Base-by-base conservation (phyloP, 192 early-diverging fungal genomes). In the Coemansia sp. region DNA sequence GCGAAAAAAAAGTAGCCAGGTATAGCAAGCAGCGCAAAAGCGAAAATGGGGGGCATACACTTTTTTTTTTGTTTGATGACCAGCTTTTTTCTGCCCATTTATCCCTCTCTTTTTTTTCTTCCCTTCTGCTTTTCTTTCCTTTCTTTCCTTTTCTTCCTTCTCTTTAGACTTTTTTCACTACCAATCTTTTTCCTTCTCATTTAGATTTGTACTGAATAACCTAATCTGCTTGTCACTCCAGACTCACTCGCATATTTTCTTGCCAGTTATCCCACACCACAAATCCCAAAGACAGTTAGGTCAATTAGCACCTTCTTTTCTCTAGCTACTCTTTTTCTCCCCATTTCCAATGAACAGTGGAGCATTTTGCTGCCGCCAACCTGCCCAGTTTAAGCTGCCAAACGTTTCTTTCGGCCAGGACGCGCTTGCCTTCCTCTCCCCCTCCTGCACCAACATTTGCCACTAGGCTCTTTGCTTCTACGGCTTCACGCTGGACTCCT, bases 291-390 rank as follows among this genome's bases (percentile, higher is more conserved):
- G 51, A 25, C 51, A 25, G 20, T 54, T 50, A 59, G 57, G 57
- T 59, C 57, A 38, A 39, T 59, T 59, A 16, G 19, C 38, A 17
- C 48, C 49, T 48, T 32, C 32, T 32, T 75, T 65, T 53, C 51
- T 65, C 46, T 51, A 55, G 60, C 51, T 41, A 56, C 20, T 54
- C 20, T 41, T 32, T 32, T 57, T 43, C 55, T 45, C 68, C 49
- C 61, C 53, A 66, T 63, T 32, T 67, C 76, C 67, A 81, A 81
- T 81, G 79, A 81, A 72, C 67, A 76, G 79, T 45, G 70, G 74
- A 46, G 66, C 65, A 63, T 45, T 63, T 64, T 76, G 70, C 79
- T 81, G 79, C 74, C 68, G 61, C 67, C 55, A 63, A 76, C 42
- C 65, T 53, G 68, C 55, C 54, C 74, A 72, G 78, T 67, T 69